phyloP scores from a whole-genome alignment of 495 filamentous ascomycete species.

The Lentithecium fluviatile region DNA sequence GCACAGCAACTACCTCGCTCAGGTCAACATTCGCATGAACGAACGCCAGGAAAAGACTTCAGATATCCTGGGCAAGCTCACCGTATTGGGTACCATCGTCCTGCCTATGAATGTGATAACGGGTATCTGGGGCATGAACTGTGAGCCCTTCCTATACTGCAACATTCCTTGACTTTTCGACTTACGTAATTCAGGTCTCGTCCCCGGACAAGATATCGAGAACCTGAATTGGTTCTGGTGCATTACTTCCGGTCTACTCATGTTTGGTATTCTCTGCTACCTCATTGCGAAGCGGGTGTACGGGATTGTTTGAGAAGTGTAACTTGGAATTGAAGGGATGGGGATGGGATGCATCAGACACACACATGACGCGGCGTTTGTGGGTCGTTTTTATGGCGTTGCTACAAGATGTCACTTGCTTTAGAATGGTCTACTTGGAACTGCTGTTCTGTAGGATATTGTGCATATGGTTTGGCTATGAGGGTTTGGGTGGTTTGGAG shows the following conservation, averaged over 20 bases:
- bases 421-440: too few species aligned
- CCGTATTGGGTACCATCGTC: constrained; percentile 93
- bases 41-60: constrained; percentile 95
- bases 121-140: constrained; percentile 97
- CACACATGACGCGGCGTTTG: too few species aligned
- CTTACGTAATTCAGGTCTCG: constrained; percentile 48
- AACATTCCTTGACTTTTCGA: neutral
- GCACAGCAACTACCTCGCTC: constrained; percentile 93
- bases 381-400: too few species aligned
- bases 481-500: too few species aligned
- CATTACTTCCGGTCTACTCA: constrained; percentile 71
- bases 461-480: too few species aligned
- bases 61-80: constrained; percentile 90
- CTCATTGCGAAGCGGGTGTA: constrained; percentile 78
- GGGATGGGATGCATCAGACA: too few species aligned
- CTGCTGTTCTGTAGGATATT: too few species aligned
- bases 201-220: constrained; percentile 78
- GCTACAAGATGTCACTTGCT: too few species aligned
- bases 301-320: constrained; percentile 52
- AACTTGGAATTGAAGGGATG: too few species aligned
- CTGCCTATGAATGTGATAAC: constrained; percentile 98
- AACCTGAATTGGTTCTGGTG: constrained; percentile 63
- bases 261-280: constrained; percentile 77
- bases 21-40: constrained; percentile 95
- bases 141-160: constrained; percentile 11